Base-by-base conservation (phyloP, 371 early-diverging fungal genomes). In the Massospora cicadina region DNA sequence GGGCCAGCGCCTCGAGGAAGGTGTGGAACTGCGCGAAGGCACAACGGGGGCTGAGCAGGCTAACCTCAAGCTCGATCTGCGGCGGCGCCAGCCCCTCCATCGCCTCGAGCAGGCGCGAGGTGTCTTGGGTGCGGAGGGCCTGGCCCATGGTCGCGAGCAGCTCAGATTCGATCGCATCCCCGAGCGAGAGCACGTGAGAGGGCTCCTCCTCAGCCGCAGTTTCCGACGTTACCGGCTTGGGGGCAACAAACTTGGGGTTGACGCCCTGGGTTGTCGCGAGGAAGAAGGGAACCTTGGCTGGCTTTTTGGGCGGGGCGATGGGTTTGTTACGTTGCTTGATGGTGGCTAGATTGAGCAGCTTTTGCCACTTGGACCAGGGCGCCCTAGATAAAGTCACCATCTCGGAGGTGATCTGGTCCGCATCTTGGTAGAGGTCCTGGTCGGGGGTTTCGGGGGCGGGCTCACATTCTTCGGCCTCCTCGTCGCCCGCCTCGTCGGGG, bases 321-420 rank as follows among this genome's bases (percentile, higher is more conserved):
- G 96, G 91, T 71, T 88, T 89, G 74, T 93, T 95, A 60, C 98
- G 87, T 72, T 89, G 79, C 82, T 95, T 93, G 77, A 95, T 91
- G 2, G 86, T 81, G 10, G 95, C 93, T 68, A 95, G 70, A 70
- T 84, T 85, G 55, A 97, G 72, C 60, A 97, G 72, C 30, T 81
- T 88, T 68, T 91, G 90, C 92, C 95, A 96, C 69, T 89, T 87
- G 31, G 90, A 81, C 70, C 81, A 78, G 13, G 94, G 90, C 55
- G 83, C 77, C 29, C 76, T 69, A 17, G 93, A 91, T 33, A 94
- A 73, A 2, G 86, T 87, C 59, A 97, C 83, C 89, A 93, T 81
- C 60, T 82, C 73, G 28, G 87, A 86, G 2, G 85, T 78, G 13
- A 88, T 69, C 65, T 86, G 86, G 66, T 85, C 88, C 1, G 78